Conservation (phyloP, 768 basidiomycete species). For the Pilatotrama ljubarskyi region DNA sequence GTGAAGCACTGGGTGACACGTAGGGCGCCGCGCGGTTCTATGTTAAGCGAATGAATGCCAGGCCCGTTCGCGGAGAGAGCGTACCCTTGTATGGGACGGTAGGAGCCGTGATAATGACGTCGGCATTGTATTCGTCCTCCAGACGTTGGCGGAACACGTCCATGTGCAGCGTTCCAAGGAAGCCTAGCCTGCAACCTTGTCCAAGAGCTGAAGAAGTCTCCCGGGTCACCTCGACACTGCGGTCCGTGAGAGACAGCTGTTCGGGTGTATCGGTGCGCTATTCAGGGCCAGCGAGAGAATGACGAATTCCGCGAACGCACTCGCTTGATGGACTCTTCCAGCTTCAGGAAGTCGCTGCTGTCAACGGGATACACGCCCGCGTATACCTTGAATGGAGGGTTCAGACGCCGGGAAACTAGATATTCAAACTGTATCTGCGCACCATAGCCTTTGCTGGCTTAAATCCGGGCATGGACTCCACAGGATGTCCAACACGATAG, state of each 20-base stretch:
- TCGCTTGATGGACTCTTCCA: constrained; percentile 93
- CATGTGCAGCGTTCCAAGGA: constrained; percentile 95
- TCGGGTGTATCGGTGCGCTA: neutral
- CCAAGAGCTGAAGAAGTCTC: constrained; percentile 94
- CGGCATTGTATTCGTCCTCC: constrained; percentile 95
- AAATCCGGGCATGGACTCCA: constrained; percentile 88
- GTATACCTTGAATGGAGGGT: constrained; percentile 61
- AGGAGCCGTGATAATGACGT: constrained; percentile 93
- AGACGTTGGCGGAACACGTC: constrained; percentile 93
- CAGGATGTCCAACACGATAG: constrained; percentile 67
- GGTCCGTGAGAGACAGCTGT: constrained; percentile 81
- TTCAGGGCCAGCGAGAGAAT: constrained; percentile 7
- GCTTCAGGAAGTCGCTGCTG: constrained; percentile 84
- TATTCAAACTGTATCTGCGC: constrained; percentile 7
- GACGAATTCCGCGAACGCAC: constrained; percentile 43
- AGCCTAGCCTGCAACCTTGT: constrained; percentile 93
- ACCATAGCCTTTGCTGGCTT: constrained; percentile 95
- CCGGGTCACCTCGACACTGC: constrained; percentile 85
- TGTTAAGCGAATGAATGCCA: neutral
- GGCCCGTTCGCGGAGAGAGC: constrained; percentile 9
- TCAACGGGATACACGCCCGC: constrained; percentile 95
- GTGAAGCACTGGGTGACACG: constrained; percentile 62
- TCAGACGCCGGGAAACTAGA: neutral
- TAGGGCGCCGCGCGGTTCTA: constrained; percentile 2
- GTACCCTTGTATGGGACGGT: constrained; percentile 91